A percentile compares a stretch with the other conserved stretches of the same genome.
These are phyloP conservation scores for Withania somnifera DNA, from an alignment of 305 asterid genomes.

Conservation along the genomic window DNA sequence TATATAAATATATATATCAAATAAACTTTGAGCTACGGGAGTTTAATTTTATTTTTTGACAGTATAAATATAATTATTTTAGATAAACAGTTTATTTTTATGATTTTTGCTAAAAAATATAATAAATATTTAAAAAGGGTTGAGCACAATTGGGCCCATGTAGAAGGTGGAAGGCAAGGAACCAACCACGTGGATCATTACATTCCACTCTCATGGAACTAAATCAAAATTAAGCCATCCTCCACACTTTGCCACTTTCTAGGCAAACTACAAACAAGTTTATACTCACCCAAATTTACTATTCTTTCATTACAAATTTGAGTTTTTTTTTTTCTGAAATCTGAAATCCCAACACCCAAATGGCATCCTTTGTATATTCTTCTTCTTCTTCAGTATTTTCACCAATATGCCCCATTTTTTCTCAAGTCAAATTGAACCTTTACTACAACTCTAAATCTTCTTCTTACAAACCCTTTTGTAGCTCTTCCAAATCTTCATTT, in stretches of 20 bases:
- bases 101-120: too few species aligned
- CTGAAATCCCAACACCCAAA: background rate
- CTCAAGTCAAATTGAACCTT: constrained; percentile 21
- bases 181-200: constrained; percentile 1
- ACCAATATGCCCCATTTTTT: constrained; percentile 9
- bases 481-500: constrained; percentile 41
- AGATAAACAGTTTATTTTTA: too few species aligned
- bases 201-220: background rate
- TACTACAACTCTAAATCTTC: constrained; percentile 16
- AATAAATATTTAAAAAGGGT: too few species aligned
- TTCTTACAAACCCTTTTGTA: constrained; percentile 16
- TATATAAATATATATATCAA: too few species aligned
- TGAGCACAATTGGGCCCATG: too few species aligned
- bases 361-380: constrained; percentile 39
- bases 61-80: too few species aligned
- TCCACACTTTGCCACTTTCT: background rate
- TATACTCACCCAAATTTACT: background rate
- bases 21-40: too few species aligned
- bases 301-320: background rate
- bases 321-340: background rate
- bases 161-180: too few species aligned
- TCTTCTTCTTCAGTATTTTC: constrained; percentile 28
- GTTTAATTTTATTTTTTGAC: too few species aligned
- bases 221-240: too few species aligned
- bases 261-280: background rate